phyloP scores from a whole-genome alignment of 208 protist genomes.

The Leishmania guyanensis region DNA sequence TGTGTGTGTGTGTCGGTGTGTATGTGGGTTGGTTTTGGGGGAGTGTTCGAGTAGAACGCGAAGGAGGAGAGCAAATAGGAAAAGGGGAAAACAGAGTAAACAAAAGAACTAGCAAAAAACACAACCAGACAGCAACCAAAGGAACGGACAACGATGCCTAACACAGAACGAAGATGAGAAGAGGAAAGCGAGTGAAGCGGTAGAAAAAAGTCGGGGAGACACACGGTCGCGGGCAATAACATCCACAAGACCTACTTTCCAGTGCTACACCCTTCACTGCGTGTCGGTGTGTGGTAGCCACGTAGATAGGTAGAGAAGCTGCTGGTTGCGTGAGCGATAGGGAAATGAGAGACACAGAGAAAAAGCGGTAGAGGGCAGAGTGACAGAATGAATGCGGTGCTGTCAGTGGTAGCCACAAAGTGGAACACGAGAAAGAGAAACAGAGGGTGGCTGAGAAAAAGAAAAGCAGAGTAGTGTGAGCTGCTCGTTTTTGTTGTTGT shows the following conservation, averaged over 20 bases:
- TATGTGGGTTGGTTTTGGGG: background rate
- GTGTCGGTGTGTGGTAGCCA: background rate
- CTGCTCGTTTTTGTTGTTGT: background rate
- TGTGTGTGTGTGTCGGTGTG: background rate
- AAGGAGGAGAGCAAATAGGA: background rate
- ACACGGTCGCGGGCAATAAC: background rate
- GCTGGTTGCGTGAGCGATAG: background rate
- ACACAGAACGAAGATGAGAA: background rate
- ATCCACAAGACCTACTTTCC: background rate
- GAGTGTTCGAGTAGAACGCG: constrained; percentile 1
- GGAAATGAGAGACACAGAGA: constrained; percentile 3
- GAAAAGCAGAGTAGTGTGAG: background rate
- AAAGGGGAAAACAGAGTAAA: background rate
- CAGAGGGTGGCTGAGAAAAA: background rate
- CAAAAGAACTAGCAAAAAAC: background rate
- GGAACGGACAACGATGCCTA: background rate
- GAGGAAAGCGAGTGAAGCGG: background rate
- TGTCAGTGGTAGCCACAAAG: background rate
- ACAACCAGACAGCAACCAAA: background rate
- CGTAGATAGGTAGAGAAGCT: background rate
- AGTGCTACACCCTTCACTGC: background rate
- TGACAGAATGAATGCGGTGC: background rate
- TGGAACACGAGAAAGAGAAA: background rate
- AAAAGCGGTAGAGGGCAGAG: background rate
- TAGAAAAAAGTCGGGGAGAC: background rate